A percentile compares a stretch with the other conserved stretches of the same genome.
Evolutionary conservation across 2,329 filamentous ascomycete species (phyloP).

Genomic region (Pyrenochaeta sp.): DNA sequence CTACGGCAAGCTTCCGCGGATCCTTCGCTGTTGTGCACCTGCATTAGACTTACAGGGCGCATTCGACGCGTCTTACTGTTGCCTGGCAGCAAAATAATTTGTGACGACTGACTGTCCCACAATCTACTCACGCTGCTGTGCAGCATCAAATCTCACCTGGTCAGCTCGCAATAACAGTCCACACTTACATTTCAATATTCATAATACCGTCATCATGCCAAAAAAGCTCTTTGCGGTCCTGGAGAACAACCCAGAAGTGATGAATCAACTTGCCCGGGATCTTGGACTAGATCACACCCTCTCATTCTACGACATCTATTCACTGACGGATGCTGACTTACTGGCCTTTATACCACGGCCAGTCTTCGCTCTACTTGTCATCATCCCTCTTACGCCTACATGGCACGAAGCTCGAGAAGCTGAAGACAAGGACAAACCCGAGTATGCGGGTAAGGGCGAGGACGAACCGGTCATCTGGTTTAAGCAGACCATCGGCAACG

Average conservation of each 20-base stretch:
- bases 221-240: constrained; percentile 40
- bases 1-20: not conserved
- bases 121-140: not conserved
- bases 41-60: not conserved
- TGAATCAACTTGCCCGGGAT: constrained; percentile 59
- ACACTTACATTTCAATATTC: not conserved
- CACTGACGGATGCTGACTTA: constrained; percentile 59
- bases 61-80: constrained; percentile 5
- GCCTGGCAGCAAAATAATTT: constrained; percentile 2
- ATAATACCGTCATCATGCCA: constrained; percentile 21
- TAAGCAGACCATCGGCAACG: constrained; percentile 66
- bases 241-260: constrained; percentile 65
- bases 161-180: not conserved
- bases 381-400: constrained; percentile 55
- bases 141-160: not conserved
- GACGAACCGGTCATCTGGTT: constrained; percentile 66
- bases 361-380: constrained; percentile 63
- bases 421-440: constrained; percentile 51
- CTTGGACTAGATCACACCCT: constrained; percentile 59
- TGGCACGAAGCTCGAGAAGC: constrained; percentile 51
- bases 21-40: constrained; percentile 4
- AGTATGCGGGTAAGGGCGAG: constrained; percentile 58
- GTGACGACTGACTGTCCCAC: not conserved
- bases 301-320: constrained; percentile 64
- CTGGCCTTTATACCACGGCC: constrained; percentile 62